Conservation (phyloP, 805 yeast species). For the Saccharomycopsis oosterbeekiorum region DNA sequence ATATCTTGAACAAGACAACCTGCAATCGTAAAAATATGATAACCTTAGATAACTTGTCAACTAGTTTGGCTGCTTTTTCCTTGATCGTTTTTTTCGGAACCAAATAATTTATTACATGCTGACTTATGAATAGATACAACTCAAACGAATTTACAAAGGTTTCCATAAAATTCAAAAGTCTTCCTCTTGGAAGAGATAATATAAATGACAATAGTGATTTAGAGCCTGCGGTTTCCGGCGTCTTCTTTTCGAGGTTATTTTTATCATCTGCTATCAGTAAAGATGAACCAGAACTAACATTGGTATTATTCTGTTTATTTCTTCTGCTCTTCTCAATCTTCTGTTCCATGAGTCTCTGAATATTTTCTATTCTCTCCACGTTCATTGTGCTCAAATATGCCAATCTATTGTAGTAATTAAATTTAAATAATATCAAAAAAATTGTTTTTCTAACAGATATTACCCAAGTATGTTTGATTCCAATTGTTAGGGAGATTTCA, state of each 20-base stretch:
- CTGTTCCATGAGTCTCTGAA: not conserved
- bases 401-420: too few relatives aligned
- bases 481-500: too few relatives aligned
- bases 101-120: not conserved
- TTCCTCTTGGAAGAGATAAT: not conserved
- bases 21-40: not conserved
- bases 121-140: not conserved
- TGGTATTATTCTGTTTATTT: not conserved
- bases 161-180: not conserved
- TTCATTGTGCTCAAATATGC: not conserved
- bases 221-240: not conserved
- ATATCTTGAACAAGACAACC: not conserved
- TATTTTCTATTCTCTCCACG: not conserved
- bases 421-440: too few relatives aligned
- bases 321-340: not conserved
- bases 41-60: not conserved
- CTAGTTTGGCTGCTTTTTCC: not conserved
- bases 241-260: not conserved
- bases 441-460: too few relatives aligned
- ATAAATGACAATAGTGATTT: not conserved
- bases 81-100: not conserved
- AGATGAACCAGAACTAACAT: too few relatives aligned
- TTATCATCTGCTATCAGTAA: not conserved
- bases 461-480: too few relatives aligned
- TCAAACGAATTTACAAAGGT: not conserved